Base-by-base conservation (phyloP, 1,139 yeast species). In the Yamadazyma atlantica region DNA sequence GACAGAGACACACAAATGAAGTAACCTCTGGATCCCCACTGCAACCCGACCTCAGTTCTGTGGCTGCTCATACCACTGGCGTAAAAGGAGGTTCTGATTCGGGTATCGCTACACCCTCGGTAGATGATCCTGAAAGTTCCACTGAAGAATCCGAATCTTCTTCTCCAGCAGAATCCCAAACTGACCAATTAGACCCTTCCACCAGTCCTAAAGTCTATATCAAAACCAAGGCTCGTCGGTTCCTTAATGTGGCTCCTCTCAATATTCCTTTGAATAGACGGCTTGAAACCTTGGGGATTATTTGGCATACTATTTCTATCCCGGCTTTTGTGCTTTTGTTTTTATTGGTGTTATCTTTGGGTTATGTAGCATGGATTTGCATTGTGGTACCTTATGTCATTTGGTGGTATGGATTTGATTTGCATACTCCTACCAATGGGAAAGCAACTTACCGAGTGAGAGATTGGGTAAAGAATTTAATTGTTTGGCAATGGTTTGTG, bases 251-350 rank as follows among this genome's bases (percentile, higher is more conserved):
- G 38, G 79, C 84, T 0, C 84, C 85, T 0, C 51, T 79, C 32
- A 59, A 64, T 28, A 75, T 80, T 1, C 86, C 90, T 1, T 48
- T 78, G 39, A 53, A 62, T 16, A 69, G 84, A 45, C 62, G 96
- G 36, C 55, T 84, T 23, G 85, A 88, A 53, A 87, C 92, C 1
- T 53, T 83, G 4, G 82, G 82, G 1, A 80, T 90, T 15, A 71
- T 86, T 4, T 78, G 87, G 80, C 96, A 89, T 58, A 79, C 85
- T 3, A 69, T 86, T 18, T 73, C 87, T 3, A 82, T 90, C 32
- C 88, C 94, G 0, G 54, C 74, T 1, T 76, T 80, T 43, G 54
- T 73, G 1, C 63, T 80, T 8, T 45, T 80, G 9, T 76, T 85
- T 47, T 55, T 70, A 17, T 62, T 85, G 34, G 58, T 84, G 3